These are phyloP conservation scores for Annulohypoxylon stygium DNA, from an alignment of 495 filamentous ascomycete species.

Conservation along the genomic window DNA sequence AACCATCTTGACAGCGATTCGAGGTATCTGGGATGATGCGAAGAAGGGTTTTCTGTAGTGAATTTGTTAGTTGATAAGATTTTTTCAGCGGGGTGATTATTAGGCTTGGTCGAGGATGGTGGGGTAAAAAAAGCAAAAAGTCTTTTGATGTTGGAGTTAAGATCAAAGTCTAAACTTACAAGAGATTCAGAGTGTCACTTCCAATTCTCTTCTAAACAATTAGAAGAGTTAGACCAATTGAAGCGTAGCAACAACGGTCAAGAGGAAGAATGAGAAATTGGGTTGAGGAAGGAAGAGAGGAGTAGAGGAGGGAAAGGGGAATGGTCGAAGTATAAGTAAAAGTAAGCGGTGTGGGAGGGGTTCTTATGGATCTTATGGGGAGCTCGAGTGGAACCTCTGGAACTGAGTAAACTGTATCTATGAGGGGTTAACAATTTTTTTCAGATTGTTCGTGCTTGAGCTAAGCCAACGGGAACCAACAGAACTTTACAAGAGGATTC, in stretches of 20 bases:
- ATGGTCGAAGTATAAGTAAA: slow-evolving; percentile 29
- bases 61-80: slow-evolving; percentile 24
- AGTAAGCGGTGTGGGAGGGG: slow-evolving; percentile 45
- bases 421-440: slow-evolving; percentile 51
- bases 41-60: slow-evolving; percentile 39
- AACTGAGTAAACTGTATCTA: slow-evolving; percentile 28
- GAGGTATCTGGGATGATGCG: slow-evolving; percentile 36
- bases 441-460: slow-evolving; percentile 43
- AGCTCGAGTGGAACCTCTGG: slow-evolving; percentile 18
- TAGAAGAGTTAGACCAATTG: slow-evolving; percentile 34
- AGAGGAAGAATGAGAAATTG: slow-evolving; percentile 13
- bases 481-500: neutral
- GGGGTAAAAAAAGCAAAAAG: slow-evolving; percentile 10
- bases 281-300: slow-evolving; percentile 18
- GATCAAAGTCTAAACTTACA: slow-evolving; percentile 35
- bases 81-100: slow-evolving; percentile 24
- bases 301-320: slow-evolving; percentile 23
- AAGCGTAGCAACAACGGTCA: slow-evolving; percentile 41
- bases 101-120: neutral
- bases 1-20: slow-evolving; percentile 74
- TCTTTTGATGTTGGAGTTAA: slow-evolving; percentile 10
- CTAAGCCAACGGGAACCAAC: slow-evolving; percentile 32
- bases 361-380: slow-evolving; percentile 38
- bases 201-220: slow-evolving; percentile 33
- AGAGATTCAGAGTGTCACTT: slow-evolving; percentile 46